phyloP scores from a whole-genome alignment of 768 basidiomycete genomes.

The Naganishia antarctica region DNA sequence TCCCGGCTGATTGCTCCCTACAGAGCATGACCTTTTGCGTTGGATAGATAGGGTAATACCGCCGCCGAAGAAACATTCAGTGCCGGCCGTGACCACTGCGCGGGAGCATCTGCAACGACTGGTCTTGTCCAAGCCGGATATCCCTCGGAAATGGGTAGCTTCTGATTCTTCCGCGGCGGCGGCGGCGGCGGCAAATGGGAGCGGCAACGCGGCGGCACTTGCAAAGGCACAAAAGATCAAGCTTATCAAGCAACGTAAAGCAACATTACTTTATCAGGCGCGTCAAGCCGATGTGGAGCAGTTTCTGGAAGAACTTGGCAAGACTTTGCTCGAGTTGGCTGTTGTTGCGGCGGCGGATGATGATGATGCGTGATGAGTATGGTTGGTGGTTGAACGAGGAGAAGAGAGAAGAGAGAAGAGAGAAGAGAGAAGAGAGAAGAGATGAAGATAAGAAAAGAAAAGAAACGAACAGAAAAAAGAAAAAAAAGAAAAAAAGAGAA shows the following conservation, averaged over 20 bases:
- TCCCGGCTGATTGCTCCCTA: not conserved
- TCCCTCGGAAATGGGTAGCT: not conserved
- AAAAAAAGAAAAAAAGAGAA: too few relatives aligned
- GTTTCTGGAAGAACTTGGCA: slow-evolving; percentile 3
- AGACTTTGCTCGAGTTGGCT: not conserved
- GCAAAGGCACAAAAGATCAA: slow-evolving; percentile 6
- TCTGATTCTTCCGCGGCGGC: not conserved
- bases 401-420: not conserved
- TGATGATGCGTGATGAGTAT: not conserved
- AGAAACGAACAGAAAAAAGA: too few relatives aligned
- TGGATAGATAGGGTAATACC: slow-evolving; percentile 9
- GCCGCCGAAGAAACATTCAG: slow-evolving; percentile 7
- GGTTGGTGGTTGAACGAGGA: not conserved
- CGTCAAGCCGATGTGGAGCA: slow-evolving; percentile 8
- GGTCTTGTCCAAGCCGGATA: slow-evolving; percentile 16
- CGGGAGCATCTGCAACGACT: slow-evolving; percentile 9
- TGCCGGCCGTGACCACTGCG: not conserved
- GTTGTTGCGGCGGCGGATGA: not conserved
- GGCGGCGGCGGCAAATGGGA: not conserved
- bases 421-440: not conserved
- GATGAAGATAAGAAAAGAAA: too few relatives aligned
- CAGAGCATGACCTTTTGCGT: slow-evolving; percentile 12
- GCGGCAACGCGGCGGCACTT: not conserved
- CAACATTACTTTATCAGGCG: slow-evolving; percentile 5
- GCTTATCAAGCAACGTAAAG: slow-evolving; percentile 1